These are phyloP conservation scores for Ambrosia hybrid DNA, from an alignment of 140 eudicot genomes.

Conservation along the genomic window DNA sequence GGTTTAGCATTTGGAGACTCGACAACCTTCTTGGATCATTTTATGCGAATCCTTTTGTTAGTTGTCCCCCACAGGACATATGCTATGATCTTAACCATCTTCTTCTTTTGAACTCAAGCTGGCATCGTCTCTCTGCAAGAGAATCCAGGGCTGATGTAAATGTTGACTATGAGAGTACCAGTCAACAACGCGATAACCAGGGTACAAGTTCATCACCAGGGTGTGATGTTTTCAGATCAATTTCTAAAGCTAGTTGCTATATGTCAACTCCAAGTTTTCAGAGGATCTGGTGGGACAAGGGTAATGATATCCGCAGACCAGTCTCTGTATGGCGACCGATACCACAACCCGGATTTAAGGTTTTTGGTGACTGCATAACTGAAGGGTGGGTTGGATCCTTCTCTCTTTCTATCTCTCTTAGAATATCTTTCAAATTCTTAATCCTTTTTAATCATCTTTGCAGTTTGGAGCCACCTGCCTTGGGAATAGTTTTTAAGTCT, in stretches of 20 bases:
- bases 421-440: neutral
- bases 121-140: constrained; percentile 45
- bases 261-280: constrained; percentile 87
- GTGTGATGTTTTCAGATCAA: constrained; percentile 76
- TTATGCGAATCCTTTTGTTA: constrained; percentile 57
- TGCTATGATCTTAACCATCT: constrained; percentile 82
- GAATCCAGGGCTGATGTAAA: constrained; percentile 41
- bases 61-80: constrained; percentile 49
- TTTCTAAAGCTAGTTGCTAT: constrained; percentile 57
- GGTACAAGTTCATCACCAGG: constrained; percentile 64
- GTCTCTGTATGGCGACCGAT: constrained; percentile 93
- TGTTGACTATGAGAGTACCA: constrained; percentile 33
- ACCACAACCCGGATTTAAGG: constrained; percentile 75
- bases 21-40: constrained; percentile 89
- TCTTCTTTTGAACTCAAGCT: constrained; percentile 62
- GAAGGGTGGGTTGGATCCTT: constrained; percentile 65
- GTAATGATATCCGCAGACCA: constrained; percentile 80
- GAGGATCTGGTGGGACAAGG: constrained; percentile 99
- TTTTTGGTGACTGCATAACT: constrained; percentile 89
- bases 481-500: constrained; percentile 80
- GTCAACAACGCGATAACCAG: constrained; percentile 40
- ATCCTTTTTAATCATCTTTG: constrained; percentile 25
- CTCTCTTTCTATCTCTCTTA: neutral
- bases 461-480: constrained; percentile 98
- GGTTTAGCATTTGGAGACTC: constrained; percentile 93